A percentile compares a stretch with the other conserved stretches of the same genome.
Evolutionary conservation across 495 filamentous ascomycete species (phyloP).

Genomic region (Tuber melanosporum): DNA sequence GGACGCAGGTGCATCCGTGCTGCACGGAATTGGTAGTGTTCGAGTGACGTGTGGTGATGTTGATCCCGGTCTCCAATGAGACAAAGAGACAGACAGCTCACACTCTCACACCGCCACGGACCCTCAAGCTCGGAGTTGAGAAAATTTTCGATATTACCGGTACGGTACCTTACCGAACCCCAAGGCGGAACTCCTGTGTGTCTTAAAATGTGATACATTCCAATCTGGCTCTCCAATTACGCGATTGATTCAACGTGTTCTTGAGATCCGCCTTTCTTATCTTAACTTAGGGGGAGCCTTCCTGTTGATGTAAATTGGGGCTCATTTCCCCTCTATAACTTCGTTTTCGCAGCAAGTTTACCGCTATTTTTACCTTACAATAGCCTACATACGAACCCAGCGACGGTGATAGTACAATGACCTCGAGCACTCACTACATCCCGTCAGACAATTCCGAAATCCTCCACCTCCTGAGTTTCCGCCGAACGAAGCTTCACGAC

Average conservation of each 20-base stretch:
- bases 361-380: not conserved
- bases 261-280: not conserved
- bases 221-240: not conserved
- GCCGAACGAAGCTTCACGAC: constrained; percentile 16
- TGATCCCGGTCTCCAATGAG: not conserved
- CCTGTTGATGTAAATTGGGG: not conserved
- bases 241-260: not conserved
- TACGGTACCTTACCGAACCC: not conserved
- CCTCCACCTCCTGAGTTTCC: constrained; percentile 16
- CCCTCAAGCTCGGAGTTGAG: not conserved
- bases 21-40: not conserved
- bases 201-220: constrained; percentile 4
- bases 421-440: not conserved
- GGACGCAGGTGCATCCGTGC: not conserved
- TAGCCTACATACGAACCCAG: not conserved
- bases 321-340: not conserved
- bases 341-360: not conserved
- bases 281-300: not conserved
- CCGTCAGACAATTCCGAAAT: constrained; percentile 6
- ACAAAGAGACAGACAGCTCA: not conserved
- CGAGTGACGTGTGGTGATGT: not conserved
- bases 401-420: not conserved
- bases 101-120: not conserved
- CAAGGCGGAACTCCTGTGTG: not conserved
- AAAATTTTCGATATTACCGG: not conserved